Base-by-base conservation (phyloP, 306 rosid species). In the Cicer cuneatum region DNA sequence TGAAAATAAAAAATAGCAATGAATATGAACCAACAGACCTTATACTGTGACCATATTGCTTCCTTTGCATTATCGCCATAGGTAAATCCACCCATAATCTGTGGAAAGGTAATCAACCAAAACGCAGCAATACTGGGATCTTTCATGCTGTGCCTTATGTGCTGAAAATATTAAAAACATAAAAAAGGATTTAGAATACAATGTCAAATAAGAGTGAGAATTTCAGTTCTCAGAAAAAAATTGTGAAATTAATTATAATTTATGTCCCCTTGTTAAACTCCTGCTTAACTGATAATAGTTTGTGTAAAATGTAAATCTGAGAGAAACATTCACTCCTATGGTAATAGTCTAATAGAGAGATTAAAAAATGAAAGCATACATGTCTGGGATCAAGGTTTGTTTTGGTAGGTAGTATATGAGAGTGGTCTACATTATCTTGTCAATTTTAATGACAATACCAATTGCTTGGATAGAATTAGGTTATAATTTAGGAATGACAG, bases 111-210 rank as follows among this genome's bases (percentile, higher is more conserved):
- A 57, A 91, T 33, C 75, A 94, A 74, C 98, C 97, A 94, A 87
- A 94, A 94, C 59, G 96, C 96, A 78, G 98, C 98, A 53, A 91
- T 90, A 82, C 92, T 86, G 75, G 98, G 98, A 83, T 94, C 97
- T 74, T 88, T 94, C 97, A 94, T 90, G 90, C 96, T 90, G 65
- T 94, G 85, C 74, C 73, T 85, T 77, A 94, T 90, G 86, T 94
- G 90, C 98, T 94, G 95, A 69, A 59, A 57, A 77, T 39, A 45
- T 15, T 11, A 76, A 74, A 71, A 78, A 46, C 38, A 40, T 33
- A 39, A 68, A 42, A 53, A 58, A 8, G n/a, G 10, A 64, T 11
- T 41, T 69, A 77, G 11, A 73, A 69, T 62, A 38, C 38, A 69
- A 80, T 58, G 74, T 83, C 62, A 80, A 76, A 75, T 33, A 73